These are phyloP conservation scores for Cutaneotrichosporon sp. DNA, from an alignment of 1,284 basidiomycete species.

Conservation along the genomic window DNA sequence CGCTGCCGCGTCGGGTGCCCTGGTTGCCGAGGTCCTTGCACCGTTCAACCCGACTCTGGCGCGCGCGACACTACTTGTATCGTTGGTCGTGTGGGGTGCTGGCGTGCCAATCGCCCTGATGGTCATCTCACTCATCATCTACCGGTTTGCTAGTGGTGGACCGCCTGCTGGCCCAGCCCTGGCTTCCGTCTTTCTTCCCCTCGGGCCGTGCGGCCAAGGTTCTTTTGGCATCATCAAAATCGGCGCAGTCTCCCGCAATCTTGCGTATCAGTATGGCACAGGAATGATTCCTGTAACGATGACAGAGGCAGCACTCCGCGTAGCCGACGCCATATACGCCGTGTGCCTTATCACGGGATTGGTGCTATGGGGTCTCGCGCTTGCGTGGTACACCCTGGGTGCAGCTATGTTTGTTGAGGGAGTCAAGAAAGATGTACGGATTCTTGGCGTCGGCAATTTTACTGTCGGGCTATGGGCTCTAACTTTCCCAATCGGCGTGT, in stretches of 20 bases:
- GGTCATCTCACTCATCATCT: constrained; percentile 57
- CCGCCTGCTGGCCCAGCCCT: constrained; percentile 52
- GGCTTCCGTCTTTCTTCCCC: constrained; percentile 58
- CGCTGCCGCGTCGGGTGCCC: constrained; percentile 60
- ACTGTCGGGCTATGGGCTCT: constrained; percentile 43
- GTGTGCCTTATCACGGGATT: constrained; percentile 39
- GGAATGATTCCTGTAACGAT: constrained; percentile 36
- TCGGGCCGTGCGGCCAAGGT: constrained; percentile 59
- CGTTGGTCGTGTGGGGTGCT: constrained; percentile 49
- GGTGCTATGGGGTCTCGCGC: constrained; percentile 50
- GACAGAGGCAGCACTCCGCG: constrained; percentile 22
- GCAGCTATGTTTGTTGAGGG: constrained; percentile 34
- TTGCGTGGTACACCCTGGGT: constrained; percentile 50
- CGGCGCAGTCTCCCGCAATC: constrained; percentile 50
- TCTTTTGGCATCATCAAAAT: constrained; percentile 58
- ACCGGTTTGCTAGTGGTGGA: constrained; percentile 48
- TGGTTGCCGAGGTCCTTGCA: constrained; percentile 55
- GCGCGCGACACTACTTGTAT: constrained; percentile 55
- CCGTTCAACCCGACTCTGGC: constrained; percentile 54
- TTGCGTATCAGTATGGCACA: constrained; percentile 48
- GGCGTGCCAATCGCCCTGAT: constrained; percentile 55
- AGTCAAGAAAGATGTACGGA: constrained; percentile 11
- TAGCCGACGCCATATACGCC: constrained; percentile 51
- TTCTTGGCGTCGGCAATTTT: constrained; percentile 27
- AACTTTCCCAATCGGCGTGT: constrained; percentile 53